phyloP scores from a whole-genome alignment of 306 rosid species.

The Quercus suber region DNA sequence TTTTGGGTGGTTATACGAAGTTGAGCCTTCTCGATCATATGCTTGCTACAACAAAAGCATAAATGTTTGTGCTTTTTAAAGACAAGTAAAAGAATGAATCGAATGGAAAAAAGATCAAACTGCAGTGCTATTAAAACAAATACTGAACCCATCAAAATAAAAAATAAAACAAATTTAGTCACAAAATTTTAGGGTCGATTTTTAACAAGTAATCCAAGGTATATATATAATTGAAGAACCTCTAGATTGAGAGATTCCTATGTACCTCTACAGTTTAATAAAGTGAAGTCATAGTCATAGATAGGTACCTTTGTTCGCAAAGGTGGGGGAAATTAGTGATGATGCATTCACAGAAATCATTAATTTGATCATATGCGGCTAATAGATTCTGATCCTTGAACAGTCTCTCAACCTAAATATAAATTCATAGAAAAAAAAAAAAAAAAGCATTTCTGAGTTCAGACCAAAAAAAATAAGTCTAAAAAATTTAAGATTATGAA shows the following conservation, averaged over 20 bases:
- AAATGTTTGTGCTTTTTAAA: neutral
- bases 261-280: too few relatives aligned
- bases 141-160: too few relatives aligned
- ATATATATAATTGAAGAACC: too few relatives aligned
- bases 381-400: slow-evolving; percentile 11
- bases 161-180: neutral
- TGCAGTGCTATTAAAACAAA: too few relatives aligned
- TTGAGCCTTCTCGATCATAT: slow-evolving; percentile 12
- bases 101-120: neutral
- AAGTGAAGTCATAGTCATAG: too few relatives aligned
- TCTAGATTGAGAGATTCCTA: neutral
- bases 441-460: neutral
- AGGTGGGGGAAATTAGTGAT: slow-evolving; percentile 5
- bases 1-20: neutral
- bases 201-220: too few relatives aligned
- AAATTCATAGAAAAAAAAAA: neutral
- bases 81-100: neutral
- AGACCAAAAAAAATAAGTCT: too few relatives aligned
- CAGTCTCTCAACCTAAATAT: slow-evolving; percentile 17
- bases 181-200: too few relatives aligned
- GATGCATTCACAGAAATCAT: slow-evolving; percentile 22
- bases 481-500: too few relatives aligned
- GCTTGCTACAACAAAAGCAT: slow-evolving; percentile 2
- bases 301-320: slow-evolving; percentile 7
- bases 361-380: slow-evolving; percentile 17